Base-by-base conservation (phyloP, 225 moss, liverwort and hornwort species). In the Asterella californica region DNA sequence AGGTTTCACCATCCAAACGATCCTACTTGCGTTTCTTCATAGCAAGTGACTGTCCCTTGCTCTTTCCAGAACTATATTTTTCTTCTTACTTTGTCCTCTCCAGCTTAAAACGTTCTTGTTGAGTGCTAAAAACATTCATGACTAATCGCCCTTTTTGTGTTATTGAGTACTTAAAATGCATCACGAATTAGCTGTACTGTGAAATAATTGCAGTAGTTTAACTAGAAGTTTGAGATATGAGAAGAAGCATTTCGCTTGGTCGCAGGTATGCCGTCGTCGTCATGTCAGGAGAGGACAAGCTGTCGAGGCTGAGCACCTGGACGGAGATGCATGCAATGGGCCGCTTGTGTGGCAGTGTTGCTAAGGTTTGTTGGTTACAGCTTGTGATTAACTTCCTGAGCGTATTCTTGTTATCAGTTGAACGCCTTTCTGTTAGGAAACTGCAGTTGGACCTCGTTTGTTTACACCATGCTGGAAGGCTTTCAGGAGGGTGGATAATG, bases 281-380 rank as follows among this genome's bases (percentile, higher is more conserved):
- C 78, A 91, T 93, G 81, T 79, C 79, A 42, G 94, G 93, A 82
- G 90, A 89, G 36, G 81, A 84, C 9, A 85, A 86, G 77, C 88
- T 85, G 75, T 54, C 79, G 76, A 85, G 94, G 76, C 61, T 93
- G 49, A 89, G 87, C 85, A 88, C 92, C 21, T 99, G 97, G 97
- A 90, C 97, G n/a, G 94, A 99, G 75, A 71, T 99, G 68, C n/a
- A n/a, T n/a, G n/a, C n/a, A n/a, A n/a, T n/a, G n/a, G n/a, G n/a
- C n/a, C n/a, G n/a, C n/a, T n/a, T 99, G 27, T 99, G 92, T 82
- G 88, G 90, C 19, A 99, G 94, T 77, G 97, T 99, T 83, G 94
- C 93, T 19, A 93, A 99, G 92, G 93, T 90, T 78, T 49, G 71
- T 36, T 21, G 29, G 63, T 60, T 37, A 57, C 21, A 46, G 47